Evolutionary conservation across 2,329 filamentous ascomycete genomes (phyloP), one percentile per base, ranked within the genome.

Genomic region (Hypoxylon sp.): DNA sequence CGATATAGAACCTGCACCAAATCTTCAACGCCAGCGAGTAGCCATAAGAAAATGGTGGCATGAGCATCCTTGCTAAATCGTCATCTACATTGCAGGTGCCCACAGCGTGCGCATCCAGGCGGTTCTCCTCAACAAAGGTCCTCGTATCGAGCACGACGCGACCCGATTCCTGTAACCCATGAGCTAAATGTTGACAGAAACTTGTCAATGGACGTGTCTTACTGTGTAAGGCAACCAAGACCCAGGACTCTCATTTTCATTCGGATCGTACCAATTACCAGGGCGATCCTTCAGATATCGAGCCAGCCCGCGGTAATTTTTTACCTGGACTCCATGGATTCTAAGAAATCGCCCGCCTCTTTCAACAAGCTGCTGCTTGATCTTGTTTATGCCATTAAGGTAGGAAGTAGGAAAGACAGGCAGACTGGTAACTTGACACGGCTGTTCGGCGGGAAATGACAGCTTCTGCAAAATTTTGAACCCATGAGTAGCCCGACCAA

Each of bases 1-100:
- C 54, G 11, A 74, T 50, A 8, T 65, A 69, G 18, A 71, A 71
- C 6, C 53, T 68, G 53, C 66, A 70, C 69, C 70, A 74, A 16
- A 53, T 42, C 55, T 72, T 71, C 26, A 60, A 61, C 11, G 54
- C 52, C 2, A 67, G 61, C 1, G 71, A 73, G 33, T 70, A 74
- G 0, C 71, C 72, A 14, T 69, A 46, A 0, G 61, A 28, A 38
- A 65, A 71, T 18, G 71, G 71, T 4, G 69, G 70, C 12, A 63
- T 69, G 14, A 72, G 60, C 12, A 57, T 16, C 6, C 42, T 51
- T 32, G 70, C 66, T 7, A 46, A 18, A 2, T 55, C 26, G 5
- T 40, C 50, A n/a, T 48, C 54, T 2, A 26, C 42, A 68, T 51
- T n/a, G 14, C 24, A 2, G 61, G 45, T 2, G 42, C 12, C n/a